Evolutionary conservation across 2,329 filamentous ascomycete genomes (phyloP).

Genomic region (Fusarium sarcochroum): DNA sequence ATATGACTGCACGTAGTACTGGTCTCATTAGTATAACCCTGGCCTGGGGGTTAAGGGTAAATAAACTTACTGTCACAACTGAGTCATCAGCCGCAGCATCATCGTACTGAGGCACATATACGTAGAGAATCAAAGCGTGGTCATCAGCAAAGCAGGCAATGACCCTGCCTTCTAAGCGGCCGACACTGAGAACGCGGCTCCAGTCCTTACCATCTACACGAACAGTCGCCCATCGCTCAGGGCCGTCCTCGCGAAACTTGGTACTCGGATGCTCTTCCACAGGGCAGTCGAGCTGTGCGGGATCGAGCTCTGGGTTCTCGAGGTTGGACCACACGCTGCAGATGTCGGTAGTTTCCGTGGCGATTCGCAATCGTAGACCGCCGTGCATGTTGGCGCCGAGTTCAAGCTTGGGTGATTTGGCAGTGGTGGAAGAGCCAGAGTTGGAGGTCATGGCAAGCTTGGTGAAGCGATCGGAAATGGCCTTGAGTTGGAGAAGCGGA

Average conservation of each 20-base stretch:
- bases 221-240: slow-evolving; percentile 89
- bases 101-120: slow-evolving; percentile 81
- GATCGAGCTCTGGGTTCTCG: slow-evolving; percentile 89
- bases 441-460: slow-evolving; percentile 76
- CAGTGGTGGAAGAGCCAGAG: slow-evolving; percentile 58
- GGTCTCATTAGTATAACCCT: slow-evolving; percentile 41
- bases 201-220: slow-evolving; percentile 94
- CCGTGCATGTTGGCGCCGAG: slow-evolving; percentile 96
- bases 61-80: slow-evolving; percentile 75
- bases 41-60: slow-evolving; percentile 8
- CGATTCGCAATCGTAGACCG: slow-evolving; percentile 81
- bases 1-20: slow-evolving; percentile 63
- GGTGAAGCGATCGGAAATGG: slow-evolving; percentile 95
- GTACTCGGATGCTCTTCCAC: slow-evolving; percentile 87
- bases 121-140: slow-evolving; percentile 85
- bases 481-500: slow-evolving; percentile 88
- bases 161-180: slow-evolving; percentile 87
- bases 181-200: slow-evolving; percentile 94
- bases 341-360: slow-evolving; percentile 87
- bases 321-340: slow-evolving; percentile 88
- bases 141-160: slow-evolving; percentile 92
- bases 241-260: slow-evolving; percentile 80
- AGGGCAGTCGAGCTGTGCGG: slow-evolving; percentile 77
- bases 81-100: slow-evolving; percentile 76
- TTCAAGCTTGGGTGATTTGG: slow-evolving; percentile 78